phyloP scores from a whole-genome alignment of 352 stramenopile genomes.

The Globisporangium cylindrosporum region DNA sequence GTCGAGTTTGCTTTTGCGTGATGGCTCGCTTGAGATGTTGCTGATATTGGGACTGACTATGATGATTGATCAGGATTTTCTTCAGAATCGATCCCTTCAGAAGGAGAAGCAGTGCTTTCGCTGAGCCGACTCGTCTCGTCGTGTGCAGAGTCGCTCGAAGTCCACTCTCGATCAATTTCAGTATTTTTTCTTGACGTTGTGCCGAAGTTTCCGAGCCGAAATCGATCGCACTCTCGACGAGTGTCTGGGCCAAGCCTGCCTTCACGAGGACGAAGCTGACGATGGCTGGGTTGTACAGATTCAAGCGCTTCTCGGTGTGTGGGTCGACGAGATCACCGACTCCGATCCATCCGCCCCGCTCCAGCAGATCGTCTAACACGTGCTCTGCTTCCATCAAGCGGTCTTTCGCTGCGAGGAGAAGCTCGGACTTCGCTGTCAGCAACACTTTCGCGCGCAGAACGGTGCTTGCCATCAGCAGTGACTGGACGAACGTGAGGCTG shows the following conservation, averaged over 20 bases:
- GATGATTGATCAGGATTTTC: conserved; percentile 27
- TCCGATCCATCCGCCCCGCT: conserved; percentile 63
- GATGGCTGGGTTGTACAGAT: conserved; percentile 53
- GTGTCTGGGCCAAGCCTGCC: conserved; percentile 38
- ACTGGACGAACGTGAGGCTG: conserved; percentile 34
- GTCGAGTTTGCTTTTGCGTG: conserved; percentile 9
- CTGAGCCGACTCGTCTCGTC: conserved; percentile 28
- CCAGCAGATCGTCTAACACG: conserved; percentile 40
- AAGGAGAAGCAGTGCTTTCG: conserved; percentile 50
- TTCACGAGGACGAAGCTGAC: conserved; percentile 51
- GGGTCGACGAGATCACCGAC: conserved; percentile 14
- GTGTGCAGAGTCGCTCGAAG: conserved; percentile 45
- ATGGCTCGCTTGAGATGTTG: not conserved
- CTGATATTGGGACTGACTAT: not conserved
- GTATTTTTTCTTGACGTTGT: conserved; percentile 19
- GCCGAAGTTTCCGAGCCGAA: conserved; percentile 18
- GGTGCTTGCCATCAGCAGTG: conserved; percentile 36
- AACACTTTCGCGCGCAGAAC: conserved; percentile 36
- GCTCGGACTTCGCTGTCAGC: conserved; percentile 10
- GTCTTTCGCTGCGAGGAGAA: conserved; percentile 19
- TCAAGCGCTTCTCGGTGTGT: conserved; percentile 31
- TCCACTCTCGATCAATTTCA: conserved; percentile 34
- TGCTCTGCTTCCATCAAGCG: conserved; percentile 38
- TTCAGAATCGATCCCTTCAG: conserved; percentile 51
- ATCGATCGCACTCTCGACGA: conserved; percentile 42